phyloP scores from a whole-genome alignment of 108 stramenopile genomes.

The Chaetoceros muelleri region DNA sequence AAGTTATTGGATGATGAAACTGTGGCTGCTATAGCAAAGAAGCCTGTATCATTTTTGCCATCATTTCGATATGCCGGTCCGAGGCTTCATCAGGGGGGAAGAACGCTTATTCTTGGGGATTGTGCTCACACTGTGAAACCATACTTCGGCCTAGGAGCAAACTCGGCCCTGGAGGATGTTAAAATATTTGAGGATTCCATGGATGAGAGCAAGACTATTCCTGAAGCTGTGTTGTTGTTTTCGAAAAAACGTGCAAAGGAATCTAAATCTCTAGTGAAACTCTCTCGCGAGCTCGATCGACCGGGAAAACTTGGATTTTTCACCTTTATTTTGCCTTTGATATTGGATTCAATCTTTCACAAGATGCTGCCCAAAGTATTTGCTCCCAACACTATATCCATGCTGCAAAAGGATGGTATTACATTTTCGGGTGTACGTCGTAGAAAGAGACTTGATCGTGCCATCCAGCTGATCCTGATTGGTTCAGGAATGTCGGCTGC shows the following conservation, averaged over 20 bases:
- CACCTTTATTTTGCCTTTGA: conserved; percentile 76
- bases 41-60: conserved; percentile 61
- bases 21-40: conserved; percentile 47
- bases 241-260: conserved; percentile 55
- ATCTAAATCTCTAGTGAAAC: conserved; percentile 66
- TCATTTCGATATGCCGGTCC: conserved; percentile 76
- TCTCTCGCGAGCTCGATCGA: conserved; percentile 71
- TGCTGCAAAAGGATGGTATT: conserved; percentile 65
- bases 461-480: conserved; percentile 33
- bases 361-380: conserved; percentile 59
- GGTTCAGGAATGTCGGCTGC: conserved; percentile 7
- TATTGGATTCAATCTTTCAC: conserved; percentile 77
- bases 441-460: conserved; percentile 50
- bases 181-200: conserved; percentile 21
- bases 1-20: conserved; percentile 50
- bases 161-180: conserved; percentile 91
- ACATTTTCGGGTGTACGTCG: conserved; percentile 34
- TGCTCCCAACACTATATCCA: conserved; percentile 71
- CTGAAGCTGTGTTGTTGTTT: conserved; percentile 44
- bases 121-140: conserved; percentile 86
- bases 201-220: conserved; percentile 18
- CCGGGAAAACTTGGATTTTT: conserved; percentile 69
- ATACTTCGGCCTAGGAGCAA: conserved; percentile 90
- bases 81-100: conserved; percentile 54
- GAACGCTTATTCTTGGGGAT: conserved; percentile 68